Evolutionary conservation across 2,329 filamentous ascomycete genomes (phyloP), one percentile per base, ranked within the genome.

Genomic region (Aspergillus novofumigatus): DNA sequence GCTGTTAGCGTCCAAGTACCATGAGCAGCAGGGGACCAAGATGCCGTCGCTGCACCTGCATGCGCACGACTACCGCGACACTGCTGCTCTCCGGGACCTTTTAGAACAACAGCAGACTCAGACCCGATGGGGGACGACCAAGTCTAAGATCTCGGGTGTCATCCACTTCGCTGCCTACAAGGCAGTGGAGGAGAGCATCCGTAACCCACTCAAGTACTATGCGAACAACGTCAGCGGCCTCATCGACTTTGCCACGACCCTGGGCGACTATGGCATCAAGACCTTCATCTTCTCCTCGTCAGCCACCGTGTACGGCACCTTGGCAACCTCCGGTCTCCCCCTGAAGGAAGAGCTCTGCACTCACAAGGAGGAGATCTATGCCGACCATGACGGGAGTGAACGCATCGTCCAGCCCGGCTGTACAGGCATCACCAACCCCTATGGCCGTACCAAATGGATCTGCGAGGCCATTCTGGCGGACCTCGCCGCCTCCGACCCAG

Each of bases 151-250:
- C 59, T 74, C 76, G 0, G 85, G 84, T 0, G 84, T 88, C n/a
- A 87, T 89, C 56, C 86, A 89, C 66, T 88, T 88, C 62, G 86
- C 86, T 14, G 86, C 86, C 1, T 83, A 83, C 76, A 88, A 88
- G 68, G 84, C 85, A 2, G 85, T 88, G 0, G 80, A 81, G 26
- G 85, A 89, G 63, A 87, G 83, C 47, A 87, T 88, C 59, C 70
- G 73, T 26, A 74, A 78, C 57, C 86, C 86, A 0, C 71, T 88
- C 55, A 81, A 81, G 57, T 89, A 89, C 71, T 89, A 88, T 71
- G 78, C 80, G 58, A 89, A 88, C 75, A 89, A 89, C 59, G 84
- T 88, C 32, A 82, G 81, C 63, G 86, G 86, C 0, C 74, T 88
- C 4, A 77, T 88, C 50, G 78, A 85, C 57, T 81, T 89, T 56